Evolutionary conservation across 2,329 filamentous ascomycete genomes (phyloP).

Genomic region (Trichoderma citrinoviride): DNA sequence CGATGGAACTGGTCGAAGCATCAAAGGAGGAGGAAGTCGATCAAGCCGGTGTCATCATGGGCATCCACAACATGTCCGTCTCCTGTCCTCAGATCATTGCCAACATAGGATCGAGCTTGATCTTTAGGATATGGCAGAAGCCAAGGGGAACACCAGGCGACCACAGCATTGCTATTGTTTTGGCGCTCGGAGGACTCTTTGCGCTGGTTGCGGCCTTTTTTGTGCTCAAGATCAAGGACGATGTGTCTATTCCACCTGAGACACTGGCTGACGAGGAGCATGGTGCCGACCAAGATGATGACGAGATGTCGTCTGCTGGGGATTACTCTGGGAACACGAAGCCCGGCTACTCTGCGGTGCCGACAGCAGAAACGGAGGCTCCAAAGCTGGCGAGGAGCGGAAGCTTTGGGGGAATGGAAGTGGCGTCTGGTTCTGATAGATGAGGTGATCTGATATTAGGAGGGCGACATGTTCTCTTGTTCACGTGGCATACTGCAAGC

Average conservation of each 20-base stretch:
- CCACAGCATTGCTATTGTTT: constrained; percentile 79
- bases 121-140: constrained; percentile 86
- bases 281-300: constrained; percentile 27
- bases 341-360: constrained; percentile 42
- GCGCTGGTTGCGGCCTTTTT: constrained; percentile 75
- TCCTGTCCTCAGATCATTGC: constrained; percentile 89
- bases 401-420: constrained; percentile 20
- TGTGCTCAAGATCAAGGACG: constrained; percentile 65
- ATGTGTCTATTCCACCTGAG: constrained; percentile 42
- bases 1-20: constrained; percentile 33
- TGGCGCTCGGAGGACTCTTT: constrained; percentile 78
- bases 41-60: constrained; percentile 85
- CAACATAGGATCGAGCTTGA: constrained; percentile 76
- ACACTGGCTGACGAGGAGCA: constrained; percentile 44
- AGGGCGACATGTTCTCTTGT: not conserved
- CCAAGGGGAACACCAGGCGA: constrained; percentile 81
- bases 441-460: not conserved
- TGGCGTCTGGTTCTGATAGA: constrained; percentile 18
- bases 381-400: constrained; percentile 10
- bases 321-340: constrained; percentile 34
- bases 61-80: constrained; percentile 94
- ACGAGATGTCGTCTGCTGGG: not conserved
- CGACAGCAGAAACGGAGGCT: constrained; percentile 33
- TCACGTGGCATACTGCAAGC: not conserved
- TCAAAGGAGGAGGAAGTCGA: constrained; percentile 62